Base-by-base conservation (phyloP, 108 stramenopile species). In the Cyclotella cryptica region DNA sequence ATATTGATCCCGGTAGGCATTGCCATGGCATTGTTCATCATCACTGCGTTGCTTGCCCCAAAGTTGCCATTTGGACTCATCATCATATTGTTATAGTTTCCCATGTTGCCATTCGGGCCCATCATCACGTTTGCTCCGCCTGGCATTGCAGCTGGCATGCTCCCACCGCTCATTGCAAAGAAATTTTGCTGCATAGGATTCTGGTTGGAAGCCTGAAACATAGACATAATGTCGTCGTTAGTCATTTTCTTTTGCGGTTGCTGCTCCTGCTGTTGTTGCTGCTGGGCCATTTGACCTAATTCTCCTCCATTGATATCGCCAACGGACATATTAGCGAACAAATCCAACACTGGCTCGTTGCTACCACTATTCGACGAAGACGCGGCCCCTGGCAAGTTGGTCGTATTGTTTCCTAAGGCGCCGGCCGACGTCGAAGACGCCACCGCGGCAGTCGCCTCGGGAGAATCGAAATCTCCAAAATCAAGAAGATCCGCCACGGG, bases 181-280 rank as follows among this genome's bases (percentile, higher is more conserved):
- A 69, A 69, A 57, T 74, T 68, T 57, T 74, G 78, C 60, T 75
- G 78, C 73, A 79, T 62, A 8, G 65, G 44, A 65, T 57, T 75
- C 39, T 74, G 74, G 19, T 77, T 55, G 8, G 87, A 80, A 28
- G 77, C 54, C 39, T 82, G 76, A 71, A 92, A 92, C 85, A 92
- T 81, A 43, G 86, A 78, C 88, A 92, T 28, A 64, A 92, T 92
- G 30, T 88, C 84, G 58, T 84, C 87, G 54, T 79, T 89, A 21
- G 86, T 85, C 66, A 85, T 75, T 62, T 76, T 69, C 66, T 63
- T 78, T 47, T 70, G 66, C 65, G 61, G 39, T 27, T 54, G 67
- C 40, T 61, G 66, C 21, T 70, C 27, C 35, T 71, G 72, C 29
- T 59, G 62, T 45, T 35, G 35, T 10, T 5, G 40, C 46, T 69